A percentile compares a stretch with the other conserved stretches of the same genome.
These are phyloP conservation scores for Leccinum disarticulatum DNA, from an alignment of 768 basidiomycete species.

Conservation along the genomic window DNA sequence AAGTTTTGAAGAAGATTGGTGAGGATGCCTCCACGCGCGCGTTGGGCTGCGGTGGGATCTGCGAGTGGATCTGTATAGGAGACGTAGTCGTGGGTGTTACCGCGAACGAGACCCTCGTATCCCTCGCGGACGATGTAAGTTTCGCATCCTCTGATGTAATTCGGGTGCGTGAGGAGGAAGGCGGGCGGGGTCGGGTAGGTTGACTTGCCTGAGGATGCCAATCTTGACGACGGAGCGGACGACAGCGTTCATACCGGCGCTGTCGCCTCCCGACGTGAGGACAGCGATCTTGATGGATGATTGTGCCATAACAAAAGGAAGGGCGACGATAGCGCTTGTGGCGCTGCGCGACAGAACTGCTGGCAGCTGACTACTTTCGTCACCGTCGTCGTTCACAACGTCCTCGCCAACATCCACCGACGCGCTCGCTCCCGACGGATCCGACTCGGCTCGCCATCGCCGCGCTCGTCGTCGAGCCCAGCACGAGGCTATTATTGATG, in stretches of 20 bases:
- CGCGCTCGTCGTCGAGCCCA: neutral
- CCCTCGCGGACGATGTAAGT: slow-evolving; percentile 97
- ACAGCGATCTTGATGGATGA: slow-evolving; percentile 82
- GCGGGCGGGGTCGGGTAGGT: neutral
- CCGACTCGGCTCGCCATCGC: neutral
- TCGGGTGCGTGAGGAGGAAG: neutral
- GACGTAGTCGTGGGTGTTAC: slow-evolving; percentile 49
- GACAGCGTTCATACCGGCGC: slow-evolving; percentile 95
- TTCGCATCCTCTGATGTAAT: slow-evolving; percentile 77
- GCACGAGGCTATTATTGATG: slow-evolving; percentile 4
- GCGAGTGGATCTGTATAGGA: slow-evolving; percentile 30
- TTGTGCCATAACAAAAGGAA: neutral
- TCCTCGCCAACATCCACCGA: neutral
- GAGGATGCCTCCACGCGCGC: slow-evolving; percentile 23
- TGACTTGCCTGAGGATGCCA: slow-evolving; percentile 80
- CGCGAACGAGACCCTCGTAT: slow-evolving; percentile 95
- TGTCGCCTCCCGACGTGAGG: slow-evolving; percentile 95
- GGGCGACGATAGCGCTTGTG: neutral
- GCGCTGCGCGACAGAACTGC: neutral
- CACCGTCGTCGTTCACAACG: neutral
- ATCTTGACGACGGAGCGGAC: slow-evolving; percentile 93
- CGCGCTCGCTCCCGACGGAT: neutral
- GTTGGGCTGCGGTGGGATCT: slow-evolving; percentile 22
- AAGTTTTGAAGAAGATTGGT: slow-evolving; percentile 63
- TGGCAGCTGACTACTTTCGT: neutral